Percentiles rank a stretch among this genome's conserved stretches.
These are phyloP conservation scores for Sextonia rubra DNA, from an alignment of 164 flowering plant species.

Conservation along the genomic window DNA sequence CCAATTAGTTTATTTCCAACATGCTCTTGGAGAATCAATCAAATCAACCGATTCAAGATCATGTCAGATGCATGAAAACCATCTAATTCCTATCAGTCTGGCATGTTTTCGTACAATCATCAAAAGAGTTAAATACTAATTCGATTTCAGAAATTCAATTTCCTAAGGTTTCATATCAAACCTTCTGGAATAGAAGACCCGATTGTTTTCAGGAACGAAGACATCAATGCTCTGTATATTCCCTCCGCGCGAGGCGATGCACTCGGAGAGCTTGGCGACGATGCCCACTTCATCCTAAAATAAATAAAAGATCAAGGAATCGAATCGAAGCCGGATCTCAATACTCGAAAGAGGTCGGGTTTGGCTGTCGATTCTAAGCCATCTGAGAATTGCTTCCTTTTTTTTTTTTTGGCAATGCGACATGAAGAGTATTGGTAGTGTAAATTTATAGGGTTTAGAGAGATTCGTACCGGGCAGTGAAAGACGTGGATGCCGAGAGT, in stretches of 20 bases:
- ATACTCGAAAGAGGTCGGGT: background rate
- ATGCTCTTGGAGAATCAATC: background rate
- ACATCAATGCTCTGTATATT: slow-evolving; percentile 77
- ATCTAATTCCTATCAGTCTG: too few species aligned
- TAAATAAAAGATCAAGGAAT: background rate
- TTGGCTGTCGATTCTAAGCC: background rate
- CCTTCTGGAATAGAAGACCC: slow-evolving; percentile 89
- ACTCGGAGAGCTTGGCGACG: slow-evolving; percentile 84
- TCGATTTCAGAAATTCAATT: too few species aligned
- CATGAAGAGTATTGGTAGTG: background rate
- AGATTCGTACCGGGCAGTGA: slow-evolving; percentile 66
- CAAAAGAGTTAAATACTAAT: too few species aligned
- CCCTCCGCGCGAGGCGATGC: slow-evolving; percentile 89
- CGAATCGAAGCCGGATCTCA: background rate
- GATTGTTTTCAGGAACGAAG: slow-evolving; percentile 78
- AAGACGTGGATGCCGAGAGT: slow-evolving; percentile 76
- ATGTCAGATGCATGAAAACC: too few species aligned
- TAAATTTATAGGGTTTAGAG: background rate
- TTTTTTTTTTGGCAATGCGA: too few species aligned
- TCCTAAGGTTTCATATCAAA: slow-evolving; percentile 8
- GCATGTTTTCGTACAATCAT: too few species aligned
- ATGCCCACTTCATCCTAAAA: slow-evolving; percentile 79
- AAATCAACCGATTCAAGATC: background rate
- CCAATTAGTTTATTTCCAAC: background rate
- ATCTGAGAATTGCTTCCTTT: background rate